Percentiles rank a stretch among this genome's conserved stretches.
phyloP scores from a whole-genome alignment of 2,329 filamentous ascomycete species.

The Stachybotrys chartarum region DNA sequence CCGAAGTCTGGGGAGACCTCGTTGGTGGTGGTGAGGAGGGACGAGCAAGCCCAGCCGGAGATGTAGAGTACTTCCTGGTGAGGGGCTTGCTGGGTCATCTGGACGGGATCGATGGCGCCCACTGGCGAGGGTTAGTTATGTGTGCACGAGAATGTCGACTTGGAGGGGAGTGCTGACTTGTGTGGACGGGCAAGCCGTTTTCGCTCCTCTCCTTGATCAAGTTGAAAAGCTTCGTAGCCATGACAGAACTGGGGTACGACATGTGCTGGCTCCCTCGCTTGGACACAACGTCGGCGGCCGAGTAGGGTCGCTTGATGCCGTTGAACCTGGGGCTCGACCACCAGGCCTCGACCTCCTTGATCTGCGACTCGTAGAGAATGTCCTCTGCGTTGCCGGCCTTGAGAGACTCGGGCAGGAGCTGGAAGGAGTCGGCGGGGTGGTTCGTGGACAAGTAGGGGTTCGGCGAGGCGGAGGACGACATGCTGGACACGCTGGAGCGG shows the following conservation, averaged over 20 bases:
- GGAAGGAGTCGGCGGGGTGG: conserved; percentile 67
- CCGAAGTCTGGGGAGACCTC: conserved; percentile 97
- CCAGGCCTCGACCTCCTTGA: conserved; percentile 83
- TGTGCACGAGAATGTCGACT: background rate
- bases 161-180: conserved; percentile 49
- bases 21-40: conserved; percentile 86
- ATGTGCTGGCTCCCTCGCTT: conserved; percentile 86
- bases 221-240: conserved; percentile 93
- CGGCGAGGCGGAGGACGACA: conserved; percentile 13
- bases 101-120: conserved; percentile 96
- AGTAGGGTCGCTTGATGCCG: conserved; percentile 88
- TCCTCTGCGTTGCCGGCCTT: conserved; percentile 81
- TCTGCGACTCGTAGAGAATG: conserved; percentile 73
- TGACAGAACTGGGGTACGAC: conserved; percentile 84
- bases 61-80: conserved; percentile 96
- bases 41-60: conserved; percentile 96
- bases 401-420: conserved; percentile 68
- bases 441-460: conserved; percentile 21
- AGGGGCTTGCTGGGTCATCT: conserved; percentile 97
- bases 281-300: conserved; percentile 82
- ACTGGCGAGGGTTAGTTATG: conserved; percentile 41
- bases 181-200: conserved; percentile 84
- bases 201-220: conserved; percentile 71
- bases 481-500: conserved; percentile 22
- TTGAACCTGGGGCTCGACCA: conserved; percentile 80